Evolutionary conservation across 169 alveolate species (phyloP).

Genomic region (Plasmodium malariae): DNA sequence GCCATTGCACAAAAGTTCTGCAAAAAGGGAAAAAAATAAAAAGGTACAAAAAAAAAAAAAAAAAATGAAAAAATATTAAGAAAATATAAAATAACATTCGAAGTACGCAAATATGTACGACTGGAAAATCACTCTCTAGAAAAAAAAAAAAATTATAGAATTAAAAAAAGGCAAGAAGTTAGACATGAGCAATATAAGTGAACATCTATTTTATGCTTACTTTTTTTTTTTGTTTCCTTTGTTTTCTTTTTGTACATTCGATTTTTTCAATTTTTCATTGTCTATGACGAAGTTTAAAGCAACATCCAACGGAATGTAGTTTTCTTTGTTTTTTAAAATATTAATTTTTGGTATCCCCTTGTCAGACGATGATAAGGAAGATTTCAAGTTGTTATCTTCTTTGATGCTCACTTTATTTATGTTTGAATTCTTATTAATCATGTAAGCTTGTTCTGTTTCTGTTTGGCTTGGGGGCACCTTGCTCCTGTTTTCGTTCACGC

Average conservation of each 20-base stretch:
- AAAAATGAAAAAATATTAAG: neutral
- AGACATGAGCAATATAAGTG: neutral
- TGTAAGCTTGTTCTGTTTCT: neutral
- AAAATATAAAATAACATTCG: neutral
- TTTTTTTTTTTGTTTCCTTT: slow-evolving; percentile 38
- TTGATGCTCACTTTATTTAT: neutral
- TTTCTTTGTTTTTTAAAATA: slow-evolving; percentile 59
- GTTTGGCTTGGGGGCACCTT: neutral
- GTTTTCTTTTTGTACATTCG: slow-evolving; percentile 58
- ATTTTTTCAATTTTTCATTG: slow-evolving; percentile 52
- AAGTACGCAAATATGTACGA: neutral
- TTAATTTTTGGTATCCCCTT: slow-evolving; percentile 71
- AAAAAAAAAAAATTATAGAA: neutral
- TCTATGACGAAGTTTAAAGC: slow-evolving; percentile 73
- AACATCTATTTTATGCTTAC: neutral
- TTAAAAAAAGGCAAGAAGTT: neutral
- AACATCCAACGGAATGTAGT: slow-evolving; percentile 63
- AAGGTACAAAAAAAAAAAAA: slow-evolving; percentile 1
- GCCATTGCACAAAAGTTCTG: slow-evolving; percentile 76
- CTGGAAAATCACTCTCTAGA: no score
- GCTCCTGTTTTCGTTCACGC: neutral
- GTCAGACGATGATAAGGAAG: slow-evolving; percentile 55
- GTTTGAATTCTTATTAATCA: neutral
- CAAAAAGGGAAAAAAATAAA: slow-evolving; percentile 35
- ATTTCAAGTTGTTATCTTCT: slow-evolving; percentile 14